phyloP scores from a whole-genome alignment of 176 grass and related monocot genomes.

The Leersia perrieri region DNA sequence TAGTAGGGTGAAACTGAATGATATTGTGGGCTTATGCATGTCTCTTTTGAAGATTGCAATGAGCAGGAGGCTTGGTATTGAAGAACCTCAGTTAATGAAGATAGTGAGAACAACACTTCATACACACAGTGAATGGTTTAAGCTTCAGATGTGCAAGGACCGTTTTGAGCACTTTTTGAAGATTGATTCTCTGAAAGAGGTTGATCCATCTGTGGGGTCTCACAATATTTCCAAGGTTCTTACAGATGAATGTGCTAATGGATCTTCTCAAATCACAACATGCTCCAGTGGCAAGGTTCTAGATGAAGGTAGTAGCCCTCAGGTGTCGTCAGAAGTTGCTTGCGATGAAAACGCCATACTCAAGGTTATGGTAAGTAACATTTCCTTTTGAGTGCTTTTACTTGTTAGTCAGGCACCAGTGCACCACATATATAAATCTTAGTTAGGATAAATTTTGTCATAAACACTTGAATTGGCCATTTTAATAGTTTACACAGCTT shows the following conservation, averaged over 20 bases:
- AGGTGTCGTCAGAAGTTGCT: conserved; percentile 55
- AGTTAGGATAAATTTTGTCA: neutral
- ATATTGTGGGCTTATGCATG: conserved; percentile 10
- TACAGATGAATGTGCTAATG: conserved; percentile 68
- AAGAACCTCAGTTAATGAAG: conserved; percentile 97
- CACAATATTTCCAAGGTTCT: conserved; percentile 38
- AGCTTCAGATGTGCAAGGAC: conserved; percentile 99
- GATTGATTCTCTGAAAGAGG: conserved; percentile 87
- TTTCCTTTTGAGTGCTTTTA: neutral
- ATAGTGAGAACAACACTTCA: conserved; percentile 83
- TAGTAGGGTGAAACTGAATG: neutral
- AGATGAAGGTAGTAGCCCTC: conserved; percentile 82
- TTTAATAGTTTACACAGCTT: neutral
- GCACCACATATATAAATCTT: neutral
- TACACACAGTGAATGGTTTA: conserved; percentile 94
- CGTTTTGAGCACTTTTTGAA: conserved; percentile 86
- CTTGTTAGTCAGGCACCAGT: neutral
- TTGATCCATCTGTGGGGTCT: conserved; percentile 43
- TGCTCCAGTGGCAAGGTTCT: conserved; percentile 77
- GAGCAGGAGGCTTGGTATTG: conserved; percentile 91
- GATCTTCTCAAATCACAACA: conserved; percentile 90
- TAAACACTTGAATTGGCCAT: no score
- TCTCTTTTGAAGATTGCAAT: conserved; percentile 72
- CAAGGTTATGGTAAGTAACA: conserved; percentile 90
- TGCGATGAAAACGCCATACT: conserved; percentile 88